phyloP scores from a whole-genome alignment of 805 yeast genomes.

The Saccharomycopsis capsularis region DNA sequence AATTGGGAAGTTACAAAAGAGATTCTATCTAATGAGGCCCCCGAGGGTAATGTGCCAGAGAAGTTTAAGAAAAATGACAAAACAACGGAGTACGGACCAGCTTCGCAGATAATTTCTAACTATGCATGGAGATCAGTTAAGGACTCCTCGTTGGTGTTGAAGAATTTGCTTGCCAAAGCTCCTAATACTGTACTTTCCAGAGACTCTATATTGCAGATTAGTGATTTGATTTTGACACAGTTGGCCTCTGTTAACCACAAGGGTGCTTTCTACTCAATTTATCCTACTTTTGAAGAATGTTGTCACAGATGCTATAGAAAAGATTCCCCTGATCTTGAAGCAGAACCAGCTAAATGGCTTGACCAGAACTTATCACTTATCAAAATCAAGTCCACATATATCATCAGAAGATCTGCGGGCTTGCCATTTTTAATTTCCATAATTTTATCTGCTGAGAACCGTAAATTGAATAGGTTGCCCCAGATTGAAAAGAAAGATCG shows the following conservation, averaged over 20 bases:
- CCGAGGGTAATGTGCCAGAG: constrained; percentile 57
- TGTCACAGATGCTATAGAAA: constrained; percentile 47
- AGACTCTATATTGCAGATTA: constrained; percentile 30
- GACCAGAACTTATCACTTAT: constrained; percentile 45
- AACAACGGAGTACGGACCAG: constrained; percentile 14
- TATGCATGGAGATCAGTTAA: constrained; percentile 80
- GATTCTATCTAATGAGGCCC: constrained; percentile 59
- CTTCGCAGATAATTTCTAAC: constrained; percentile 46
- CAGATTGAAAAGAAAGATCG: constrained; percentile 26
- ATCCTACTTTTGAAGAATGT: constrained; percentile 68
- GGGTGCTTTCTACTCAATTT: constrained; percentile 86
- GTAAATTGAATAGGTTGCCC: neutral
- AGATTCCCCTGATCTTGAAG: constrained; percentile 26
- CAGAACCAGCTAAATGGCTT: constrained; percentile 52
- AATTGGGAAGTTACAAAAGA: constrained; percentile 32
- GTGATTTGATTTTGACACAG: constrained; percentile 56
- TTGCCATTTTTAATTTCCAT: constrained; percentile 76
- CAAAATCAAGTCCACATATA: constrained; percentile 53
- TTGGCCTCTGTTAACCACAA: constrained; percentile 73
- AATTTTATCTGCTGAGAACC: constrained; percentile 47
- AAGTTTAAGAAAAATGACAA: constrained; percentile 33
- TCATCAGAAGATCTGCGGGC: constrained; percentile 90
- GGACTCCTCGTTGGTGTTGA: constrained; percentile 58
- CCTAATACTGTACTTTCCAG: constrained; percentile 23
- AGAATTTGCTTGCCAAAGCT: constrained; percentile 34